Base-by-base conservation (phyloP, 495 filamentous ascomycete species). In the Pseudevernia furfuracea region DNA sequence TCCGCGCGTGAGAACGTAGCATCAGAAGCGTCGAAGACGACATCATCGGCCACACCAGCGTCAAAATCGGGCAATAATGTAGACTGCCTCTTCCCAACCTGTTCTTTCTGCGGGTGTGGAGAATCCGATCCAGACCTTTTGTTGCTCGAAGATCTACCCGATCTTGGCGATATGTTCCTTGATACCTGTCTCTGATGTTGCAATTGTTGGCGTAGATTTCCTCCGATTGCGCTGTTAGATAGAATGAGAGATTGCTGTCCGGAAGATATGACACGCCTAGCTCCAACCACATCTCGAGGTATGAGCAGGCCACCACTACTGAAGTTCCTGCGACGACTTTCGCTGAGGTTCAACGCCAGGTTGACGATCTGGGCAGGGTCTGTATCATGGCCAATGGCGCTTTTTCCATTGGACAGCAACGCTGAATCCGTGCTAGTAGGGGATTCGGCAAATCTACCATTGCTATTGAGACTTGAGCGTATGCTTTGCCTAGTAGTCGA, bases 301-400 rank as follows among this genome's bases (percentile, higher is more conserved):
- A 70, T 38, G 15, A 70, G 37, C 52, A 74, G 70, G 43, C 73
- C 69, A 57, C 72, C 63, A 60, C 69, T 72, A 60, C 75, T 79
- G 9, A 76, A 37, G 55, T 79, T 77, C 61, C 87, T 80, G 62
- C 85, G 82, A 60, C 92, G 81, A 39, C 89, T 92, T 71, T 96
- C 90, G 76, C 89, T 96, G 58, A 97, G 75, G 70, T 87, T 93
- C 71, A 97, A 76, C 3, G 92, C 92, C 74, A 97, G 86, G 69
- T 89, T 91, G 44, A 97, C 90, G 64, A 97, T 92, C 73, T 96
- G 89, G 25, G 89, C 80, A 28, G 90, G 86, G 68, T 97, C 91
- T 23, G 83, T 76, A 74, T 91, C 88, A 17, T 89, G 69, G 0
- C 76, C 79, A 46, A 70, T 58, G 10, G 70, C 53, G 53, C 66